Evolutionary conservation across 2,329 filamentous ascomycete genomes (phyloP), one percentile per base, ranked within the genome.

Genomic region (Botrytis tulipae): DNA sequence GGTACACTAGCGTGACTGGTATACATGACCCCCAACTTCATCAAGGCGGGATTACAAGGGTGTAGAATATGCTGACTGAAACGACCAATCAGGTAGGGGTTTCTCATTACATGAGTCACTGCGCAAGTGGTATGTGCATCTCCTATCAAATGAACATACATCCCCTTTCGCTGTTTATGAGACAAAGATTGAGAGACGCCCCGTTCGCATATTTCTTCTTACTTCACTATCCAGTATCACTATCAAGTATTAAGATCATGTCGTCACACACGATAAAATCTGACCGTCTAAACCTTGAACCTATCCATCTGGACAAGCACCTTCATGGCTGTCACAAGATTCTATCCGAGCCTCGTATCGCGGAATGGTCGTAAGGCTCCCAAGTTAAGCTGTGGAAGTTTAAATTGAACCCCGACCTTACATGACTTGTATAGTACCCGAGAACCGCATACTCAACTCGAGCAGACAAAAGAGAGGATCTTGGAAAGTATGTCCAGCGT

Each of bases 341-440:
- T 18, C 25, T 68, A 25, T 37, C 61, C 35, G 48, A 67, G 29
- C 51, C 51, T 44, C 62, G 40, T 37, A 59, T 8, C 18, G 37
- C 46, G 20, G 9, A 57, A 67, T 72, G 61, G 70, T 72, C 70
- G 59, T 62, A 71, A 29, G 37, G 16, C 10, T 57, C 51, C 48
- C 48, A n/a, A 40, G 7, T 32, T 3, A 37, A 25, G 10, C 35
- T 18, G 29, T 9, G 29, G 6, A 67, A 51, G 20, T 16, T 12
- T 8, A 29, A 3, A 18, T 22, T 46, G 48, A 69, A 29, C 29
- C 48, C 44, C 25, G 3, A 59, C 4, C 48, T 69, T 35, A 42
- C 7, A 18, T 46, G 37, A 44, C n/a, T 29, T 46, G 3, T 32
- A 32, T 32, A 71, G 59, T 37, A 71, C 70, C 25, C 46, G 61